Evolutionary conservation across 1,284 basidiomycete genomes (phyloP).

Genomic region (Sphaerobolus stellatus): DNA sequence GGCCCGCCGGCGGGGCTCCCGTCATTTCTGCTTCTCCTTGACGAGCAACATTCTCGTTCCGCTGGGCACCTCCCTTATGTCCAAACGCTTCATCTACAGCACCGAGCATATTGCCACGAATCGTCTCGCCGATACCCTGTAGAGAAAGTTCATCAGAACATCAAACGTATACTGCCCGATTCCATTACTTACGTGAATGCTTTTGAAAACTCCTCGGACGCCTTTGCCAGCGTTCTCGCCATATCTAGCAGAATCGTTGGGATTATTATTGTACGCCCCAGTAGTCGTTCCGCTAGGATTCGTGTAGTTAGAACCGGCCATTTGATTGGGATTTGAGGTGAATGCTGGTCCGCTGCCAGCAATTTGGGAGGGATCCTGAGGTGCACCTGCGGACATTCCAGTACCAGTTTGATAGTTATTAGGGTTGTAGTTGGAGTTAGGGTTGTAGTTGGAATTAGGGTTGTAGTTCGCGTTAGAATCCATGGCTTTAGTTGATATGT

Average conservation of each 20-base stretch:
- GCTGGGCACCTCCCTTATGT: background rate
- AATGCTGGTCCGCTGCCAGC: background rate
- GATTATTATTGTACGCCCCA: background rate
- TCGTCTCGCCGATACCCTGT: slow-evolving; percentile 7
- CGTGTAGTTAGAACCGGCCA: background rate
- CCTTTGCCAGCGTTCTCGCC: background rate
- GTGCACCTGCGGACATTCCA: background rate
- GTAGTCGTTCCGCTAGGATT: too few relatives aligned
- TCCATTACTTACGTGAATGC: background rate
- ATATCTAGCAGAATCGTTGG: background rate
- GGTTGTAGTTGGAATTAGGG: too few relatives aligned
- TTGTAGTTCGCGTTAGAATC: too few relatives aligned
- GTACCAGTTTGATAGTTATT: too few relatives aligned
- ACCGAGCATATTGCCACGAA: slow-evolving; percentile 6
- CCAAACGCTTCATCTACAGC: slow-evolving; percentile 8
- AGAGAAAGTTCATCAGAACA: background rate
- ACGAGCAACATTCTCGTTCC: slow-evolving; percentile 1
- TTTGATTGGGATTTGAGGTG: background rate
- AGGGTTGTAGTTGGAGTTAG: too few relatives aligned
- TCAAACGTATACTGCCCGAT: background rate
- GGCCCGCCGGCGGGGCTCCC: background rate
- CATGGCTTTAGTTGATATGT: too few relatives aligned
- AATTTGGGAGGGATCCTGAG: background rate
- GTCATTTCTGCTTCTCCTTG: slow-evolving; percentile 5
- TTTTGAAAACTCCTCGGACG: background rate